Evolutionary conservation across 768 basidiomycete species (phyloP).

Genomic region (Termitomyces bulborhizus): DNA sequence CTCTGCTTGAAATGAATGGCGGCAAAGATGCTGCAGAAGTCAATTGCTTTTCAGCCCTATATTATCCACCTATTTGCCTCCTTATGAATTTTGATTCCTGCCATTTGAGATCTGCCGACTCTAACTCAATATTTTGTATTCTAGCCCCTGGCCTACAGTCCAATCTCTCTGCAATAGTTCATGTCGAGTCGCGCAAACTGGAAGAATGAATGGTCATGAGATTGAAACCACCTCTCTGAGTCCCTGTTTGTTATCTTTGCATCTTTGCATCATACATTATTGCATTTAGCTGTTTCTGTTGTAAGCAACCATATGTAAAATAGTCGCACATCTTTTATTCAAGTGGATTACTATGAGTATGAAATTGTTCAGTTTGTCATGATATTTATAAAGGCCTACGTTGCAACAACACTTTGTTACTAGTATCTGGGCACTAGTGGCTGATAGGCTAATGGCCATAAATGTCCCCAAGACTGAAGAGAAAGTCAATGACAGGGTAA

Average conservation of each 20-base stretch:
- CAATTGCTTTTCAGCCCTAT: conserved; percentile 56
- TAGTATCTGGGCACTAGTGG: too few relatives aligned
- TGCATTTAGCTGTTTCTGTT: conserved; percentile 20
- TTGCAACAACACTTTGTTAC: too few relatives aligned
- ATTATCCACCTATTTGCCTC: conserved; percentile 83
- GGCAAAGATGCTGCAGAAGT: conserved; percentile 68
- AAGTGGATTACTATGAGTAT: too few relatives aligned
- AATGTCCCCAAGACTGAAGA: too few relatives aligned
- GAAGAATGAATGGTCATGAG: conserved; percentile 42
- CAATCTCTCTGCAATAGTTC: conserved; percentile 80
- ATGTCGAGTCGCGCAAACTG: conserved; percentile 68
- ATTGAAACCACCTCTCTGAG: conserved; percentile 22
- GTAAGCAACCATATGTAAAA: too few relatives aligned
- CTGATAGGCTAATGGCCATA: too few relatives aligned
- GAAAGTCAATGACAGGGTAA: too few relatives aligned
- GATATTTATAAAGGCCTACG: too few relatives aligned
- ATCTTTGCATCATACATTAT: conserved; percentile 20
- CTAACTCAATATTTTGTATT: conserved; percentile 9
- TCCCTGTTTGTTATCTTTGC: conserved; percentile 8
- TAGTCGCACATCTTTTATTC: too few relatives aligned
- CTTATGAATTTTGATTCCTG: conserved; percentile 48
- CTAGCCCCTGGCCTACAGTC: conserved; percentile 77
- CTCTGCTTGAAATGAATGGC: conserved; percentile 84
- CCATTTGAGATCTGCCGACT: not conserved
- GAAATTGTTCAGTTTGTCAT: too few relatives aligned